A percentile compares a stretch with the other conserved stretches of the same genome.
These are phyloP conservation scores for Arachnomyces sp. DNA, from an alignment of 2,329 filamentous ascomycete genomes.

Conservation along the genomic window DNA sequence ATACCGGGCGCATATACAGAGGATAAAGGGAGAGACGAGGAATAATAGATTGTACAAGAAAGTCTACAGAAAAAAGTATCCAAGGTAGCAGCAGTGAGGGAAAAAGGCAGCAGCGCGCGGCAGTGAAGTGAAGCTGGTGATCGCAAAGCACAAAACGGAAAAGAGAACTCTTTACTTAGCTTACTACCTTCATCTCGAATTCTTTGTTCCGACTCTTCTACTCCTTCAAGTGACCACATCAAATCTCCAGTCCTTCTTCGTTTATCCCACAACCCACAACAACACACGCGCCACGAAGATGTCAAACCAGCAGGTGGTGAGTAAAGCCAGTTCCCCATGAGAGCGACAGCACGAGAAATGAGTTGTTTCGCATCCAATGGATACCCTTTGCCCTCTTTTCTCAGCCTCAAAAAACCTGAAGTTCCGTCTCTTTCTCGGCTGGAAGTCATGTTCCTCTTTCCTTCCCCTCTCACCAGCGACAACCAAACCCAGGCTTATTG, in stretches of 20 bases:
- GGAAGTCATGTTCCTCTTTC: slow-evolving; percentile 1
- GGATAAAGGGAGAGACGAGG: too few species aligned
- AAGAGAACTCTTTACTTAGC: slow-evolving; percentile 1
- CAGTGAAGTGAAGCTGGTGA: slow-evolving; percentile 1
- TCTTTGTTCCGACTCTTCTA: slow-evolving; percentile 9
- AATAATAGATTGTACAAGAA: too few species aligned
- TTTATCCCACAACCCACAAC: neutral
- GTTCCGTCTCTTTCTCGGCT: neutral
- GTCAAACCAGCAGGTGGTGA: slow-evolving; percentile 44
- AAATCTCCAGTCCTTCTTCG: neutral
- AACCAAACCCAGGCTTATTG: too few species aligned
- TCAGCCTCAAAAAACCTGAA: neutral
- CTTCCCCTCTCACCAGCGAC: slow-evolving; percentile 16
- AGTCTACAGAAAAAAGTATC: too few species aligned
- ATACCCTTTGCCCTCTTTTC: slow-evolving; percentile 5
- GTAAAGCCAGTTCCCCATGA: slow-evolving; percentile 18
- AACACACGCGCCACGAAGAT: slow-evolving; percentile 21
- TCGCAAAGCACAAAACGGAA: slow-evolving; percentile 4
- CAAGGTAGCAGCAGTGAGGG: too few species aligned
- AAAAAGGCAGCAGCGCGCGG: neutral
- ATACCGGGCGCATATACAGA: too few species aligned
- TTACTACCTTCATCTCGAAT: neutral
- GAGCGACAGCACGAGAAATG: slow-evolving; percentile 21
- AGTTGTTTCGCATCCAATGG: neutral
- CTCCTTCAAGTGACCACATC: neutral